Evolutionary conservation across 495 filamentous ascomycete genomes (phyloP).

Genomic region (Glonium stellatum): DNA sequence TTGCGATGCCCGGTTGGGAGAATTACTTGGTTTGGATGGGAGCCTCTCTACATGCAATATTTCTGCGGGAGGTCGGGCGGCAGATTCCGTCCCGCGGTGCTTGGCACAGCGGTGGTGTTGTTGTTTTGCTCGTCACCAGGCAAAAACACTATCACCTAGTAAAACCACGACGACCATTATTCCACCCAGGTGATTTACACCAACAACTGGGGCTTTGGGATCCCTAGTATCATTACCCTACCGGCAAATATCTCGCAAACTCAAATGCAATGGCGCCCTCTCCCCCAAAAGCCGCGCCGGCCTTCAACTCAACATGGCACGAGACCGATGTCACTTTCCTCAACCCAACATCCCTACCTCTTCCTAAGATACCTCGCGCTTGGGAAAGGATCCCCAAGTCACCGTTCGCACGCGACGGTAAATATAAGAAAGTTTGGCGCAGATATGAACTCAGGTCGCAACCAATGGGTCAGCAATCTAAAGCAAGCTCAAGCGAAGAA

Average conservation of each 20-base stretch:
- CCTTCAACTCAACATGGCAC: slow-evolving; percentile 26
- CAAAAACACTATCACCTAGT: neutral
- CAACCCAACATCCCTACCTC: slow-evolving; percentile 25
- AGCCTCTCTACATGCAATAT: neutral
- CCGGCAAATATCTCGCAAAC: neutral
- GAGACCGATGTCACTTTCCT: slow-evolving; percentile 28
- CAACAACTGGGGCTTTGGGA: neutral
- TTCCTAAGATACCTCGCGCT: slow-evolving; percentile 31
- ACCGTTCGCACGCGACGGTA: slow-evolving; percentile 22
- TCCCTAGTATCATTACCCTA: neutral
- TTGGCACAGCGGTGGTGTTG: neutral
- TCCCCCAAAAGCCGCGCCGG: slow-evolving; percentile 14
- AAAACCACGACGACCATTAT: neutral
- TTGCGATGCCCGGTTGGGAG: neutral
- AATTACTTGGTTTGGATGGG: neutral
- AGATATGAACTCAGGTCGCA: slow-evolving; percentile 25
- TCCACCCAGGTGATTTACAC: neutral
- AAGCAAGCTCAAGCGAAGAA: slow-evolving; percentile 1
- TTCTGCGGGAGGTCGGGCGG: neutral
- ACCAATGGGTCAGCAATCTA: slow-evolving; percentile 1
- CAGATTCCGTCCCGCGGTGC: neutral
- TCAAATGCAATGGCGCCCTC: slow-evolving; percentile 18
- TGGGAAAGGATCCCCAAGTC: slow-evolving; percentile 35
- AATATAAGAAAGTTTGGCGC: slow-evolving; percentile 36
- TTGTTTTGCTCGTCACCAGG: neutral